Conservation (phyloP, 495 filamentous ascomycete species). For the Clohesyomyces aquaticus region DNA sequence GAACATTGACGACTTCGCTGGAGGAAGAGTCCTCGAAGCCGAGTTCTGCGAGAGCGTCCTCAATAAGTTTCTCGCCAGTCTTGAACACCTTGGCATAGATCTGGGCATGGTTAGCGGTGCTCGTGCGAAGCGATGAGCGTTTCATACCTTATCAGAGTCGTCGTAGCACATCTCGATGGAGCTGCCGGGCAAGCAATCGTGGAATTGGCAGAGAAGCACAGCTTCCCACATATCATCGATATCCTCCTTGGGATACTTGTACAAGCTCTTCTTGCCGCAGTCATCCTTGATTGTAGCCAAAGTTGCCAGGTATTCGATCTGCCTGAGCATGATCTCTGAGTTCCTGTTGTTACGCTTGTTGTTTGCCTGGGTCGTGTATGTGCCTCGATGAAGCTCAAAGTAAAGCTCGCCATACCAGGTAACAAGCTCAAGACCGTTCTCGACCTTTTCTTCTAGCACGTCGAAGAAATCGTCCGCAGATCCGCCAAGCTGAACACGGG, state of each 20-base stretch:
- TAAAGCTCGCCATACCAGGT: constrained; percentile 99
- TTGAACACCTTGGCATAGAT: constrained; percentile 83
- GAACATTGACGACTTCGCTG: constrained; percentile 54
- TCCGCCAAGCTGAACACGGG: constrained; percentile 84
- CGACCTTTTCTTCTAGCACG: constrained; percentile 70
- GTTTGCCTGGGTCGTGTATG: constrained; percentile 95
- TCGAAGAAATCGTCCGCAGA: constrained; percentile 98
- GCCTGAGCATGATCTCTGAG: constrained; percentile 79
- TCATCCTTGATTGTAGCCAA: constrained; percentile 71
- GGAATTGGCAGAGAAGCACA: constrained; percentile 87
- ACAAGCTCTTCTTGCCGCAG: constrained; percentile 49
- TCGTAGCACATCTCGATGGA: constrained; percentile 96
- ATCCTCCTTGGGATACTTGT: constrained; percentile 88
- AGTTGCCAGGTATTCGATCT: constrained; percentile 87
- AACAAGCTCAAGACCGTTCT: constrained; percentile 74
- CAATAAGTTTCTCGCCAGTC: constrained; percentile 70
- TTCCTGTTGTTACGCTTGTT: constrained; percentile 94
- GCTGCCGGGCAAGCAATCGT: constrained; percentile 95
- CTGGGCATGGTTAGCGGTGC: constrained; percentile 41
- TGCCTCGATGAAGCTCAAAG: constrained; percentile 94
- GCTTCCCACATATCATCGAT: constrained; percentile 95
- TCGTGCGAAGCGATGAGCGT: not conserved
- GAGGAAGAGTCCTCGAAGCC: constrained; percentile 56
- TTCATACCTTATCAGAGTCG: constrained; percentile 75
- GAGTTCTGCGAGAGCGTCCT: constrained; percentile 67